Evolutionary conservation across 106 monocot genomes (phyloP).

Genomic region (Acorus calamus): DNA sequence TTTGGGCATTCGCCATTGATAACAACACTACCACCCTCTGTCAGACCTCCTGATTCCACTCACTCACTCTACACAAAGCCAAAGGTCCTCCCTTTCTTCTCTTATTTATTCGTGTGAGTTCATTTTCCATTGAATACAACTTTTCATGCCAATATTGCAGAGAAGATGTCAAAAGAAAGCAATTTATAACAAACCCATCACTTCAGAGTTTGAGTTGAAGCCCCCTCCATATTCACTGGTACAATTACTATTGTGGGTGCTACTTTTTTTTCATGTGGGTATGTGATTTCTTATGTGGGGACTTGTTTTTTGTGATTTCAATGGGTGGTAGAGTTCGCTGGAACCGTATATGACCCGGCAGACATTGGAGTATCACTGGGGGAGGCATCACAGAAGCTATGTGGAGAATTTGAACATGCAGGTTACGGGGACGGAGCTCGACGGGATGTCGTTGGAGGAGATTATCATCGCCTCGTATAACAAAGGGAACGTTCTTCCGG

Average conservation of each 20-base stretch:
- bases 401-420: slow-evolving; percentile 64
- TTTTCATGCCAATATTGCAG: too few relatives aligned
- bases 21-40: too few relatives aligned
- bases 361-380: slow-evolving; percentile 73
- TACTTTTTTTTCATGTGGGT: not conserved
- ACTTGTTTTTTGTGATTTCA: not conserved
- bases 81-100: too few relatives aligned
- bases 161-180: too few relatives aligned
- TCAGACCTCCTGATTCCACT: too few relatives aligned
- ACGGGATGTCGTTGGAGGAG: slow-evolving; percentile 38
- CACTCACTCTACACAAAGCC: too few relatives aligned
- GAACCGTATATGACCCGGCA: slow-evolving; percentile 80
- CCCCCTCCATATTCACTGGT: slow-evolving; percentile 53
- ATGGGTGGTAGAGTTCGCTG: slow-evolving; percentile 40
- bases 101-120: too few relatives aligned
- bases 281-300: not conserved
- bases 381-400: slow-evolving; percentile 56
- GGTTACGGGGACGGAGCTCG: slow-evolving; percentile 50
- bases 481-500: slow-evolving; percentile 51
- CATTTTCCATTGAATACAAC: too few relatives aligned
- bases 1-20: too few relatives aligned
- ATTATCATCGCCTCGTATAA: slow-evolving; percentile 62
- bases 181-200: not conserved
- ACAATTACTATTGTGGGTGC: not conserved
- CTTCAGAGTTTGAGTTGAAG: slow-evolving; percentile 24